phyloP scores from a whole-genome alignment of 2,329 filamentous ascomycete species.

The Cladosporium colombiae region DNA sequence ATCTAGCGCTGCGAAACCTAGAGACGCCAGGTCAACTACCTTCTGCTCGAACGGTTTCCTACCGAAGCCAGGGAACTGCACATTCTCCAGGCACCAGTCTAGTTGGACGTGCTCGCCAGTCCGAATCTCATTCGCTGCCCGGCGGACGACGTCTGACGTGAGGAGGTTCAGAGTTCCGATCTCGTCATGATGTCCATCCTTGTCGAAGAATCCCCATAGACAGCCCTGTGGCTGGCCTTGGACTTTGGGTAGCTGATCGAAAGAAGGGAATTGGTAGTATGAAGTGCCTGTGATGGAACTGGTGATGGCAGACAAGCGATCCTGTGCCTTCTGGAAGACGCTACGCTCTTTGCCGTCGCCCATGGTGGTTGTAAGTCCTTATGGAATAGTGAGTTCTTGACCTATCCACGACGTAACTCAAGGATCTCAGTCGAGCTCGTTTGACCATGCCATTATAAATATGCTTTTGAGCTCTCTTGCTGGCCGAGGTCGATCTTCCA shows the following conservation, averaged over 20 bases:
- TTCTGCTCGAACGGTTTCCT: slow-evolving; percentile 33
- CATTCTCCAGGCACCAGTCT: slow-evolving; percentile 45
- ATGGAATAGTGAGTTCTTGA: not conserved
- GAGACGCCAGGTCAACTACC: slow-evolving; percentile 28
- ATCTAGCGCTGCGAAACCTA: slow-evolving; percentile 35
- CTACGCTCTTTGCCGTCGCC: slow-evolving; percentile 25
- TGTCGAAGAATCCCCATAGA: slow-evolving; percentile 55
- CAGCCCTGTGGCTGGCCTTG: slow-evolving; percentile 27
- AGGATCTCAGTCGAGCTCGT: not conserved
- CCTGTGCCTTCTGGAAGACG: slow-evolving; percentile 27
- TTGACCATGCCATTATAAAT: not conserved
- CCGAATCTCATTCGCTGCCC: slow-evolving; percentile 43
- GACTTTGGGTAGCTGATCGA: slow-evolving; percentile 30
- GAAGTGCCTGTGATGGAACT: slow-evolving; percentile 22
- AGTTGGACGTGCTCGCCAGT: slow-evolving; percentile 56
- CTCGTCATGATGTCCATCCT: slow-evolving; percentile 52
- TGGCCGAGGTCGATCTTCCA: slow-evolving; percentile 16
- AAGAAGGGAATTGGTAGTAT: slow-evolving; percentile 24
- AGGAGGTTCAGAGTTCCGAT: slow-evolving; percentile 57
- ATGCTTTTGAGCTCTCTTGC: slow-evolving; percentile 1
- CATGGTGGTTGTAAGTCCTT: slow-evolving; percentile 19
- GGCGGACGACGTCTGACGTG: slow-evolving; percentile 48
- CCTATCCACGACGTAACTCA: not conserved
- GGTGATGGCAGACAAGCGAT: slow-evolving; percentile 29
- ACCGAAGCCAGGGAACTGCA: slow-evolving; percentile 37